A percentile compares a stretch with the other conserved stretches of the same genome.
Conservation (phyloP, 345 rosid genomes). For the Linum tenue region DNA sequence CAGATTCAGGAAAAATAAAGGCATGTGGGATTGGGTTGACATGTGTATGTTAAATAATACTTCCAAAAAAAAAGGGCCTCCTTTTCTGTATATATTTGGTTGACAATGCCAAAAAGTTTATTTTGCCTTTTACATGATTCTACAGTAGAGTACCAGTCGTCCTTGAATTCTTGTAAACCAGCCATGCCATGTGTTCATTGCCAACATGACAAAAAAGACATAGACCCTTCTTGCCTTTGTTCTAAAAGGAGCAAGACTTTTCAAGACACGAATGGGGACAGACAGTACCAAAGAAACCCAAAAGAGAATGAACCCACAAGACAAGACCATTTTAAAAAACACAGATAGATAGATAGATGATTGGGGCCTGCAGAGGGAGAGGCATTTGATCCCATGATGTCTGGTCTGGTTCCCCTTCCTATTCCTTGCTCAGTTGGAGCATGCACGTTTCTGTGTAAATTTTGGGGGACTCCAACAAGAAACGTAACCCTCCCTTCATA, state of each 20-base stretch:
- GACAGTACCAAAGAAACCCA: too few relatives aligned
- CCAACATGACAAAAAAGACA: background rate
- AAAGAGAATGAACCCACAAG: too few relatives aligned
- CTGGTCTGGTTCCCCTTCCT: slow-evolving; percentile 17
- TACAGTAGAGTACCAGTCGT: background rate
- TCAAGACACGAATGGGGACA: too few relatives aligned
- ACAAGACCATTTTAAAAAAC: too few relatives aligned
- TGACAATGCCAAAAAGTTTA: background rate
- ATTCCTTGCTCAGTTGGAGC: slow-evolving; percentile 14
- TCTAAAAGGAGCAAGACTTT: too few relatives aligned
- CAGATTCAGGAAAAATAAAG: too few relatives aligned
- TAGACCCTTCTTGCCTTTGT: background rate
- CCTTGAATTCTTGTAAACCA: background rate
- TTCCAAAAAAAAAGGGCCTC: background rate
- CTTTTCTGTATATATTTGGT: too few relatives aligned
- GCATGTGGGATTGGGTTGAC: background rate
- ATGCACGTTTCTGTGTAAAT: background rate
- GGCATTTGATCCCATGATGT: slow-evolving; percentile 50
- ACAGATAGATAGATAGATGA: too few relatives aligned
- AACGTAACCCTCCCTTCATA: slow-evolving; percentile 1
- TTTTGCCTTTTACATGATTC: background rate
- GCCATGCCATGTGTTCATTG: background rate
- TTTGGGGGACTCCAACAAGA: slow-evolving; percentile 22
- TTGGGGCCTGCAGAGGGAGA: background rate
- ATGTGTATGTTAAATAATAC: background rate